Evolutionary conservation across 495 filamentous ascomycete species (phyloP), one percentile per base, ranked within the genome.

Genomic region (Xylaria venustula): DNA sequence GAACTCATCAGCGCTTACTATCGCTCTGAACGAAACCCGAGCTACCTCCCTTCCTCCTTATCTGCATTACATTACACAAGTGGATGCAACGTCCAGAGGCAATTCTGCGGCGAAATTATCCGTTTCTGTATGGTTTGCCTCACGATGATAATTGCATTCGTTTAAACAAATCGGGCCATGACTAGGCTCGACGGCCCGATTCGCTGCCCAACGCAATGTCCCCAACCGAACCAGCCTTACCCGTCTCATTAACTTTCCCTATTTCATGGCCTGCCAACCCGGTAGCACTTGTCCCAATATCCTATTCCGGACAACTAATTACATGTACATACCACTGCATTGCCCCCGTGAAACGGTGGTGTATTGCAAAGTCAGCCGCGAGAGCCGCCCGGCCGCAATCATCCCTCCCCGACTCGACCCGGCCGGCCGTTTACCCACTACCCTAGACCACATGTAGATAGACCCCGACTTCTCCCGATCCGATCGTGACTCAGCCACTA

Each of bases 101-200:
- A 32, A 25, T 53, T 41, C 51, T 36, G 51, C 51, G 36, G 51
- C 36, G 3, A 54, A 11, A 54, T 42, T 54, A 54, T 41, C 36
- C 36, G 51, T 50, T 36, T 41, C 19, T 19, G 36, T 14, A 40
- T 34, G 30, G 5, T 34, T 4, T 4, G 30, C 30, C 30, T 34
- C 30, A n/a, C 30, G 11, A 34, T 11, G 11, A 34, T 34, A 32
- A 40, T 25, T 52, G 19, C 32, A 6, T 37, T 28, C n/a, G 20
- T 12, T 17, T 19, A 52, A 37, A 25, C 20, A 36, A 40, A 52
- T 40, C 6, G 22, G 34, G 51, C 23, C 19, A 28, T 54, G 36
- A 12, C 20, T 54, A 54, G 51, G 36, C 34, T 54, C 51, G 36
- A 41, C 51, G 51, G 51, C 51, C 51, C 51, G 51, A 54, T 32